Evolutionary conservation across 1,284 basidiomycete genomes (phyloP), one percentile per base, ranked within the genome.

Genomic region (Trichosporon sp.): DNA sequence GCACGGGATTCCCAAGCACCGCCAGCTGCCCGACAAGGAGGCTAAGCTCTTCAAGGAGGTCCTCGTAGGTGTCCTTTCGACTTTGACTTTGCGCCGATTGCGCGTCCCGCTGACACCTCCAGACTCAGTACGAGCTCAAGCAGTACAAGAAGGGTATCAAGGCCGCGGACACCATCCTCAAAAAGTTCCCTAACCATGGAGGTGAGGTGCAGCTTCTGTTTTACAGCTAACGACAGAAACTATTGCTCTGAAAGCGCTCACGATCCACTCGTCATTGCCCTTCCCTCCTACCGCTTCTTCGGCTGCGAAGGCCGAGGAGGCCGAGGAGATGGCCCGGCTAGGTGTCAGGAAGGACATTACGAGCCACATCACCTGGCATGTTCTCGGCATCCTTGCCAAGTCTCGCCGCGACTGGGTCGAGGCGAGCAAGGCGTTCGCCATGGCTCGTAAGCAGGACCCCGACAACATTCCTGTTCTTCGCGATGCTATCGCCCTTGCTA

Each of bases 291-390:
- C 82, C 4, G 75, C 76, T 15, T 71, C 79, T 1, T 78, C 80
- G n/a, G 69, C 90, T 9, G 91, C 93, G 74, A 89, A 93, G 86
- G 79, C 81, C 68, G 92, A 91, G 31, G 88, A 89, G 76, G 89
- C 92, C 29, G 91, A 93, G 18, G 76, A 74, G n/a, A 78, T 96
- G 70, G 93, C 97, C 70, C 92, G 92, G 84, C 89, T 92, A 73
- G 97, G 94, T 62, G 88, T 97, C 73, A 89, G 90, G 70, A 87
- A 91, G 71, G 95, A 98, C 84, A 86, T 96, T 70, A 92, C 89
- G 42, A 95, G 92, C 27, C 96, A 99, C 80, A 98, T 99, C 78
- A 92, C 91, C 78, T 99, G 97, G 96, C 97, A 99, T 81, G 95
- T 99, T 71, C 92, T 95, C 77, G 97, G 95, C 58, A 89, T 98